Base-by-base conservation (phyloP, 2,329 filamentous ascomycete species). In the Tolypocladium paradoxum region DNA sequence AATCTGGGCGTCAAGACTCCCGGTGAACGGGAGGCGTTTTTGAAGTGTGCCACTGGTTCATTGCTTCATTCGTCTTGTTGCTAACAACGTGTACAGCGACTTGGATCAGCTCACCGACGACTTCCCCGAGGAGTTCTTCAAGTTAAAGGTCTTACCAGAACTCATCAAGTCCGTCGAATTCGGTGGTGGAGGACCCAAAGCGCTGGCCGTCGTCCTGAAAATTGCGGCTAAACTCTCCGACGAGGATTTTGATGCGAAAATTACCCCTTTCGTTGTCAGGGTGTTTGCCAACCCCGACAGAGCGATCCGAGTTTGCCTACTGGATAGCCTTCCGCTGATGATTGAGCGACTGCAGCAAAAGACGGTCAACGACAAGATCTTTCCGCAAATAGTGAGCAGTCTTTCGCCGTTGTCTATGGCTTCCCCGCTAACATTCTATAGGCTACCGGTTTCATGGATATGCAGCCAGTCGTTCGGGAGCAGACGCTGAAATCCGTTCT, bases 111-210 rank as follows among this genome's bases (percentile, higher is more conserved):
- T 96, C 6, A 87, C 90, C 0, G 90, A 96, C 60, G 91, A 99
- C 68, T 96, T 97, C 56, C 93, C 93, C 0, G 92, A 96, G 65
- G 93, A 97, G 55, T 99, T 96, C 68, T 96, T 97, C 76, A 95
- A 95, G 66, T 88, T 95, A 79, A 99, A 97, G 65, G 84, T 99
- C 4, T 76, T 99, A 9, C 93, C 93, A 0, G 93, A 99, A 65
- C 75, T 99, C 33, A 78, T 99, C n/a, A 99, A 97, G 66, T 96
- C 91, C 0, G 90, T 97, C n/a, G 93, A 99, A 64, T 99, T 96
- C 68, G 93, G 93, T 8, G 93, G 92, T 12, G 93, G 93, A 31
- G 93, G 93, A 0, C 88, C 92, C 0, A 95, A 95, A 64, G 91
- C 95, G 0, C 88, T 99, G 55, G 74, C 78, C 1, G 84, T 95